Conservation (phyloP, 306 rosid species). For the Oxytropis ochrocephala region DNA sequence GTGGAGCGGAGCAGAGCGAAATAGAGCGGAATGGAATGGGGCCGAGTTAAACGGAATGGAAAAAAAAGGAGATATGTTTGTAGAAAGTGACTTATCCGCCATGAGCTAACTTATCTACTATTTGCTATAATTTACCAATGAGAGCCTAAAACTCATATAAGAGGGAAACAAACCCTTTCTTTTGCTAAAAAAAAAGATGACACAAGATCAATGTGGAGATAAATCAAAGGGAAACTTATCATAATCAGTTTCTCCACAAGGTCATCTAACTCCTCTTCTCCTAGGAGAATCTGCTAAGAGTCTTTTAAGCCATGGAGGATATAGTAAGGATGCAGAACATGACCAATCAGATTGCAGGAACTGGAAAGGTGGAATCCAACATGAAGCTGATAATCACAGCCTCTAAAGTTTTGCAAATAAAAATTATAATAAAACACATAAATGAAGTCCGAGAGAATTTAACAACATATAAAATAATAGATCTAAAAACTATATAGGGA, state of each 20-base stretch:
- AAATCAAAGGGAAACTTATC: slow-evolving; percentile 36
- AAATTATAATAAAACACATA: not conserved
- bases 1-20: too few species aligned
- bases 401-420: slow-evolving; percentile 40
- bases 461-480: slow-evolving; percentile 24
- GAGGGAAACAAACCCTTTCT: too few species aligned
- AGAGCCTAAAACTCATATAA: too few species aligned
- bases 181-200: too few species aligned
- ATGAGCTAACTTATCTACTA: too few species aligned
- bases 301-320: slow-evolving; percentile 41
- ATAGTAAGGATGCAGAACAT: slow-evolving; percentile 60
- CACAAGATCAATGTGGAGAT: slow-evolving; percentile 42
- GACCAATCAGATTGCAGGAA: slow-evolving; percentile 76
- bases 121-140: too few species aligned
- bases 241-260: slow-evolving; percentile 64
- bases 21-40: too few species aligned
- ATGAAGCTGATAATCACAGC: slow-evolving; percentile 30
- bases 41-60: too few species aligned
- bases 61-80: too few species aligned
- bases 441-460: slow-evolving; percentile 31
- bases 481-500: slow-evolving; percentile 17
- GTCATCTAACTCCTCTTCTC: slow-evolving; percentile 45
- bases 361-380: slow-evolving; percentile 44
- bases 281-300: slow-evolving; percentile 45
- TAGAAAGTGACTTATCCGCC: too few species aligned